Base-by-base conservation (phyloP, 805 yeast genomes). In the Ogataea ganodermae region DNA sequence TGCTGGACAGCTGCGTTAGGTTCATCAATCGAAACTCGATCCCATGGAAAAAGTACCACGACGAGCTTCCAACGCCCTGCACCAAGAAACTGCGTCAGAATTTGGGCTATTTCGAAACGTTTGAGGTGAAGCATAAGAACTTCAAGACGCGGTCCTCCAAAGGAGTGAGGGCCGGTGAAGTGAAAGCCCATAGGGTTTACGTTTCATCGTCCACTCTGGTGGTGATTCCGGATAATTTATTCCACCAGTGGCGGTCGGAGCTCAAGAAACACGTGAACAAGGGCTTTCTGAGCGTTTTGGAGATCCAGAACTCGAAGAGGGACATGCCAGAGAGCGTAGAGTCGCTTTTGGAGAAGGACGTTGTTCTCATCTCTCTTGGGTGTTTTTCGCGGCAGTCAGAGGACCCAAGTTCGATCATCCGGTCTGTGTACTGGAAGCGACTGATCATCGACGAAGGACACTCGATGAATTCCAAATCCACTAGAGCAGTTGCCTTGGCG, bases 361-460 rank as follows among this genome's bases (percentile, higher is more conserved):
- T 83, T 4, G 70, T 84, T 1, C 47, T 84, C 14, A 65, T 83
- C 37, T 69, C 86, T 0, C 63, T 68, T 12, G 70, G 78, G 0
- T 65, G 73, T 5, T 74, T 82, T 55, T 66, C 80, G 0, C 62
- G 60, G 22, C 78, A 78, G 43, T 54, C 69, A 6, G 68, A 66
- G 32, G 49, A 54, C 1, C 27, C 56, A 2, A 63, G 66, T 3
- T 71, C 72, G 3, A 65, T 74, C 1, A 57, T 84, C 9, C 60
- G 65, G 30, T 56, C 61, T 10, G 62, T 83, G 1, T 79, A 75
- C 53, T 84, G 90, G 89, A 84, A 84, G 58, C 59, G 90, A 18
- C 65, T 84, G 24, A 81, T 85, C 14, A 79, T 85, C n/a, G 91
- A 84, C 61, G 91, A 84, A 61, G 90, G 90, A 0, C 90, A 84